phyloP scores from a whole-genome alignment of 1,284 basidiomycete genomes.

The Cutaneotrichosporon sp. region DNA sequence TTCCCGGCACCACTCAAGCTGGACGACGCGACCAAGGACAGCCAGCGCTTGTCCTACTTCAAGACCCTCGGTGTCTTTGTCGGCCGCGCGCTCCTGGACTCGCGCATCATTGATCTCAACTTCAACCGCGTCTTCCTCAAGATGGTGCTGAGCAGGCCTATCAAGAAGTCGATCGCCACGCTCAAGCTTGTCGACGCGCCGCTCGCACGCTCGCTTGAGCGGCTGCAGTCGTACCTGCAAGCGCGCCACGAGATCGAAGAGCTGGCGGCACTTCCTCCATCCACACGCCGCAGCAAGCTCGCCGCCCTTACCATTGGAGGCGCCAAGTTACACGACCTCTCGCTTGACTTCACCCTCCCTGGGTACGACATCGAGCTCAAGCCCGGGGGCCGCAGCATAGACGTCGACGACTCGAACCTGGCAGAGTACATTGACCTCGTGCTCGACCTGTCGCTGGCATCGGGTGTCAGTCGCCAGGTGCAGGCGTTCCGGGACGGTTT shows the following conservation, averaged over 20 bases:
- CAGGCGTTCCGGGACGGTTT: slow-evolving; percentile 84
- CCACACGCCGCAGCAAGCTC: slow-evolving; percentile 48
- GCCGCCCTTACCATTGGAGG: slow-evolving; percentile 58
- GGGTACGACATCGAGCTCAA: slow-evolving; percentile 90
- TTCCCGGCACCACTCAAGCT: slow-evolving; percentile 81
- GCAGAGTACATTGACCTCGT: slow-evolving; percentile 83
- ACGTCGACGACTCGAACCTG: slow-evolving; percentile 82
- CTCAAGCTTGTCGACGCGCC: slow-evolving; percentile 79
- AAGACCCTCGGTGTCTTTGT: slow-evolving; percentile 93
- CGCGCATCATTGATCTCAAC: slow-evolving; percentile 93
- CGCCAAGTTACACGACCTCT: slow-evolving; percentile 73
- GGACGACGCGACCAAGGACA: slow-evolving; percentile 55
- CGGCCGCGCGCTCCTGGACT: slow-evolving; percentile 97
- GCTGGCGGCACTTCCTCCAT: slow-evolving; percentile 42
- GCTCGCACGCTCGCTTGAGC: slow-evolving; percentile 80
- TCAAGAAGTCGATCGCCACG: slow-evolving; percentile 78
- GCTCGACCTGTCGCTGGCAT: slow-evolving; percentile 76
- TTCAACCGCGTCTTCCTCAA: slow-evolving; percentile 92
- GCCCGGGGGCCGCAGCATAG: slow-evolving; percentile 73
- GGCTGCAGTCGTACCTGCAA: slow-evolving; percentile 64
- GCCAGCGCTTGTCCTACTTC: slow-evolving; percentile 67
- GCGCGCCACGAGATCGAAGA: slow-evolving; percentile 55
- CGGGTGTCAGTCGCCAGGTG: slow-evolving; percentile 71
- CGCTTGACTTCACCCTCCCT: slow-evolving; percentile 93
- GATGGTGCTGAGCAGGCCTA: slow-evolving; percentile 77